Percentiles rank a stretch among this genome's conserved stretches.
Evolutionary conservation across 495 filamentous ascomycete species (phyloP).

Genomic region (Glarea lozoyensis): DNA sequence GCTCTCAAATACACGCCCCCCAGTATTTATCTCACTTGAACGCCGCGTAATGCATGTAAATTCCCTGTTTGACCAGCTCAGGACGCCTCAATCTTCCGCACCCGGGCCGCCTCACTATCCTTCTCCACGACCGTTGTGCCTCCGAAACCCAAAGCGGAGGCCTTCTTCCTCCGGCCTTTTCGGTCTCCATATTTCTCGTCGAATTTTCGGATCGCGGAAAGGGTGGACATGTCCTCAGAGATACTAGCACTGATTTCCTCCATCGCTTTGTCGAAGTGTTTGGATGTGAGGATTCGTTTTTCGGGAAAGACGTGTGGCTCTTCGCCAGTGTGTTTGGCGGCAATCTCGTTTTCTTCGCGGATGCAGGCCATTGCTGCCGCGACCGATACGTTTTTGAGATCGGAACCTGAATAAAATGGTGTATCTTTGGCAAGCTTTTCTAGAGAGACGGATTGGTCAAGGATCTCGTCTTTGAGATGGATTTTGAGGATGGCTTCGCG

Average conservation of each 20-base stretch:
- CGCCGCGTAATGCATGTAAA: no score
- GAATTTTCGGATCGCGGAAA: constrained; percentile 85
- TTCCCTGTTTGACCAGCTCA: no score
- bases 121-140: constrained; percentile 29
- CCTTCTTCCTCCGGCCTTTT: constrained; percentile 58
- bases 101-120: constrained; percentile 25
- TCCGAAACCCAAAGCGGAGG: constrained; percentile 54
- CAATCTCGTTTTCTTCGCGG: constrained; percentile 62
- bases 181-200: constrained; percentile 93
- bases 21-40: no score
- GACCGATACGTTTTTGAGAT: constrained; percentile 89
- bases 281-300: constrained; percentile 51
- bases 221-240: constrained; percentile 84
- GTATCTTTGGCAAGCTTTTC: constrained; percentile 63
- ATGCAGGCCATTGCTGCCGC: constrained; percentile 86
- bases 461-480: constrained; percentile 67
- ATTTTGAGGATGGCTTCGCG: constrained; percentile 73
- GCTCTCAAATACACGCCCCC: no score
- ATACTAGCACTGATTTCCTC: constrained; percentile 88
- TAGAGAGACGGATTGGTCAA: constrained; percentile 63
- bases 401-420: constrained; percentile 90
- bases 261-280: constrained; percentile 79
- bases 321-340: constrained; percentile 37
- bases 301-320: constrained; percentile 49
- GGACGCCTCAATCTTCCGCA: constrained; percentile 22